Base-by-base conservation (phyloP, 495 filamentous ascomycete species). In the Glonium stellatum region DNA sequence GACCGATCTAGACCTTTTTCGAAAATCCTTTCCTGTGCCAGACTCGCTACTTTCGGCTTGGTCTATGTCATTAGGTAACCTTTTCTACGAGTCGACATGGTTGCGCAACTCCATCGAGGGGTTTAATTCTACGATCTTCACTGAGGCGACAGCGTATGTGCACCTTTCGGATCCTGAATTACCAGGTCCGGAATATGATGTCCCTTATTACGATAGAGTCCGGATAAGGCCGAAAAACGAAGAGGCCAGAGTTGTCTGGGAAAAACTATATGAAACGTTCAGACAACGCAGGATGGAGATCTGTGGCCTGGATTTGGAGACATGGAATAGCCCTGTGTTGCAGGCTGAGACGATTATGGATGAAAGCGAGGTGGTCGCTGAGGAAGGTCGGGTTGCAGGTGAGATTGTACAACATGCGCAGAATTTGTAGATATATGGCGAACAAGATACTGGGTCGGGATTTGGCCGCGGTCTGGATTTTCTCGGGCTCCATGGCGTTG, bases 171-270 rank as follows among this genome's bases (percentile, higher is more conserved):
- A 79, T 57, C 64, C 72, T 19, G 73, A 70, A 25, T 63, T 78
- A 5, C 74, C 75, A 27, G 77, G 71, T 6, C 79, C 79, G 10
- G 76, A 80, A 61, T 75, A 70, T 58, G 73, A 78, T 52, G 69
- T 75, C 36, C 70, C 73, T 1, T 70, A 65, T 39, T 61, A 64
- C 10, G 61, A 65, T 11, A 63, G 71, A 23, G 65, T 72, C 13
- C 64, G 57, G 18, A 69, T 75, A 0, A 64, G 67, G 54, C 79
- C 79, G 0, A 65, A 66, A 49, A 60, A 69, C 22, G 62, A 67
- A 53, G 68, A 79, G n/a, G 76, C 76, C 2, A 70, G 70, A 34
- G 70, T 55, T 48, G 73, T 75, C 37, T 82, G 79, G 79, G 72
- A 75, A 55, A 63, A 58, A 55, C 55, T 76, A 49, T 74, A 74